Percentiles rank a stretch among this genome's conserved stretches.
Evolutionary conservation across 2,329 filamentous ascomycete genomes (phyloP).

Genomic region (Ophiostoma angusticollis): DNA sequence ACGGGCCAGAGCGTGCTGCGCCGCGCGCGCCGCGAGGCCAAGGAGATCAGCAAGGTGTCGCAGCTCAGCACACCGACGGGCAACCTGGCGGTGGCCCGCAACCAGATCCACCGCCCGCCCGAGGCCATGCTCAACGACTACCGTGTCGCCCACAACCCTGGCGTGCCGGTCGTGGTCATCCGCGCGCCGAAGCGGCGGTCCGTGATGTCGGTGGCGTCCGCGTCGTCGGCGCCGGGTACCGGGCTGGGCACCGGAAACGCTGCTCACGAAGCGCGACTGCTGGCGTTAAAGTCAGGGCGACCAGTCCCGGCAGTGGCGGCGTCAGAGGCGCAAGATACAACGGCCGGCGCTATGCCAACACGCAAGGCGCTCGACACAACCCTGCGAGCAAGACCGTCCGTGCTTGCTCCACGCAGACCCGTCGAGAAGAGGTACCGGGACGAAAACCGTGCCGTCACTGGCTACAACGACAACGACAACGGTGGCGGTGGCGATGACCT

Average conservation of each 20-base stretch:
- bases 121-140: conserved; percentile 40
- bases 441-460: too few relatives aligned
- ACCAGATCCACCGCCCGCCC: conserved; percentile 37
- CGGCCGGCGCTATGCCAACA: too few relatives aligned
- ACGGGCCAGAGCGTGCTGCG: conserved; percentile 41
- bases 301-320: not conserved
- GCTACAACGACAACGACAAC: conserved; percentile 2
- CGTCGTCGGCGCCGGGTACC: conserved; percentile 12
- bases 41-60: conserved; percentile 37
- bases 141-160: conserved; percentile 25
- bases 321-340: too few relatives aligned
- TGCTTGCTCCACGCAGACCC: too few relatives aligned
- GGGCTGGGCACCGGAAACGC: conserved; percentile 6
- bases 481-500: conserved; percentile 7
- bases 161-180: conserved; percentile 13
- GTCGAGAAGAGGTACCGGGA: too few relatives aligned
- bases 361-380: too few relatives aligned
- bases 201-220: too few relatives aligned
- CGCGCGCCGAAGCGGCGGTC: conserved; percentile 13
- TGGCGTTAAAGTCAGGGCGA: conserved; percentile 20
- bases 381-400: too few relatives aligned
- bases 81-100: conserved; percentile 20
- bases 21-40: conserved; percentile 43
- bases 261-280: conserved; percentile 24
- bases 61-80: conserved; percentile 30